Evolutionary conservation across 2,329 filamentous ascomycete genomes (phyloP).

Genomic region (Epichloe brachyelytri): DNA sequence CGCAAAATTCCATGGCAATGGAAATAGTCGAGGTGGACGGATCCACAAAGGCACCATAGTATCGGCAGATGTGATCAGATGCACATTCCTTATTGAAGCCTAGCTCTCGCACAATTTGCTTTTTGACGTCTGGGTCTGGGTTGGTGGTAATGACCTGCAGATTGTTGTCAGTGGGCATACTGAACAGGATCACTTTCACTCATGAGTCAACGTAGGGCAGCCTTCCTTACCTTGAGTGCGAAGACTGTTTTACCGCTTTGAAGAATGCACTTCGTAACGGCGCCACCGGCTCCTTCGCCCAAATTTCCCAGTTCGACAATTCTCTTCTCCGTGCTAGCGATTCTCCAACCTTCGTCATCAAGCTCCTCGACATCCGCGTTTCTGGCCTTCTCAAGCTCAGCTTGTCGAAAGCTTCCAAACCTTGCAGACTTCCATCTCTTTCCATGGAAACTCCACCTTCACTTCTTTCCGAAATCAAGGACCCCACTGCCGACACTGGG

Average conservation of each 20-base stretch:
- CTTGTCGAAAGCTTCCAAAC: constrained; percentile 66
- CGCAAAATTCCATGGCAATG: constrained; percentile 98
- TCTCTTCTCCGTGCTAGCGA: constrained; percentile 76
- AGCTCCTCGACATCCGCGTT: constrained; percentile 86
- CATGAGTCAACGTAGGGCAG: background rate
- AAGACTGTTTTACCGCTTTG: constrained; percentile 91
- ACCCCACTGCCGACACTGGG: constrained; percentile 78
- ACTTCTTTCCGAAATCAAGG: constrained; percentile 68
- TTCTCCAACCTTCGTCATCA: constrained; percentile 89
- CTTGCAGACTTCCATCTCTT: constrained; percentile 67
- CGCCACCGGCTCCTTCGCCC: constrained; percentile 89
- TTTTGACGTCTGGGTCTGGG: constrained; percentile 94
- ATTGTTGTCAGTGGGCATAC: constrained; percentile 9
- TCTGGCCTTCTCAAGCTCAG: constrained; percentile 66
- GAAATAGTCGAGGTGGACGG: constrained; percentile 93
- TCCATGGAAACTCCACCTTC: constrained; percentile 70
- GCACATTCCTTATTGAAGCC: constrained; percentile 97
- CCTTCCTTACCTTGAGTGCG: constrained; percentile 65
- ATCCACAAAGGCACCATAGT: constrained; percentile 95
- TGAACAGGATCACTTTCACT: background rate
- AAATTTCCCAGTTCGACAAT: constrained; percentile 82
- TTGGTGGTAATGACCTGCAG: constrained; percentile 90
- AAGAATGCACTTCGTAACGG: constrained; percentile 80
- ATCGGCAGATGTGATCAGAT: constrained; percentile 90
- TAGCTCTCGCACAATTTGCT: constrained; percentile 91